phyloP scores from a whole-genome alignment of 192 early-diverging fungal species.

The Podila clonocystis region DNA sequence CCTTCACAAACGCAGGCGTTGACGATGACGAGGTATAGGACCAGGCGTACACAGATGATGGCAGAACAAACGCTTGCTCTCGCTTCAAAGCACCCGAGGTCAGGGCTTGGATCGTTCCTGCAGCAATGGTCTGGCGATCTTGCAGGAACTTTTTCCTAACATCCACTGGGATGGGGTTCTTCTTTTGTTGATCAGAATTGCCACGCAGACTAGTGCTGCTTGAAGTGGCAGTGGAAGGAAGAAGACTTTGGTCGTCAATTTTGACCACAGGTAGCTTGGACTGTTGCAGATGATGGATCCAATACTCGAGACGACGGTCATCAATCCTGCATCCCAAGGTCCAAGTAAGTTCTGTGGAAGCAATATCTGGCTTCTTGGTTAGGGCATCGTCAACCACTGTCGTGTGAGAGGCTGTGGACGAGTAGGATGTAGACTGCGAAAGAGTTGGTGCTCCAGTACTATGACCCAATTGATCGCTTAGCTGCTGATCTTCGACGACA shows the following conservation, averaged over 20 bases:
- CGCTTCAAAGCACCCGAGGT: conserved; percentile 2
- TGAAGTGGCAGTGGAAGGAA: conserved; percentile 25
- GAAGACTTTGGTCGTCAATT: conserved; percentile 7
- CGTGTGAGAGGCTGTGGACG: conserved; percentile 6
- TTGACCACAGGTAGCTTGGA: conserved; percentile 13
- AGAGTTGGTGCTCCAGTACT: neutral
- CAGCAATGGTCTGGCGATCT: conserved; percentile 36
- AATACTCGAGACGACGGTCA: conserved; percentile 39
- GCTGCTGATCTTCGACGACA: too few species aligned
- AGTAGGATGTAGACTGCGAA: conserved; percentile 1
- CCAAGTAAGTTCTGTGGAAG: conserved; percentile 33
- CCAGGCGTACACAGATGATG: conserved; percentile 12
- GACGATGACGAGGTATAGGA: neutral
- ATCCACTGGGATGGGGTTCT: conserved; percentile 14
- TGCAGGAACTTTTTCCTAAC: conserved; percentile 31
- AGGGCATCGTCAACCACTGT: neutral
- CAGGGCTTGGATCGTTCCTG: conserved; percentile 27
- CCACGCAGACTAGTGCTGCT: neutral
- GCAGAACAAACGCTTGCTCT: conserved; percentile 17
- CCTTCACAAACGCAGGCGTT: conserved; percentile 14
- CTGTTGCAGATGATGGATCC: conserved; percentile 24
- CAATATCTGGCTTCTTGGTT: neutral
- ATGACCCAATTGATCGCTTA: too few species aligned
- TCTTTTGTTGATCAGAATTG: neutral
- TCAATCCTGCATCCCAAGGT: conserved; percentile 37